These are phyloP conservation scores for Amoeboradix gromovi DNA, from an alignment of 371 early-diverging fungal species.

Conservation along the genomic window DNA sequence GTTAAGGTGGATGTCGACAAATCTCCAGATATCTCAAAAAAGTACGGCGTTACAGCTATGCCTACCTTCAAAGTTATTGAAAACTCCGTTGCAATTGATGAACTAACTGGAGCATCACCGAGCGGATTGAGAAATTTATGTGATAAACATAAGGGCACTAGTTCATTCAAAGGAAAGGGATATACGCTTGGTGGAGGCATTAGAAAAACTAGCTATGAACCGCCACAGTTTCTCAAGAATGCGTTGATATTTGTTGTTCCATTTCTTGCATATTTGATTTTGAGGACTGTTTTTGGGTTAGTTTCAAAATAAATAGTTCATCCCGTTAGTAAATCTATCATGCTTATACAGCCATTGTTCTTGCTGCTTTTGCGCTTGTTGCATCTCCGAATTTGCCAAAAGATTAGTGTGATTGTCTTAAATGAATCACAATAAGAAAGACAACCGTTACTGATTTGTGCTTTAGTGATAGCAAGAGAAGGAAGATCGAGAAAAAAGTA, in stretches of 20 bases:
- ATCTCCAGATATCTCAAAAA: slow-evolving; percentile 2
- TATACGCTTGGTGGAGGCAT: neutral
- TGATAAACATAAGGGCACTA: neutral
- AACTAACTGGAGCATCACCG: slow-evolving; percentile 3
- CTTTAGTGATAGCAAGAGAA: too few relatives aligned
- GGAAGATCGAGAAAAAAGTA: too few relatives aligned
- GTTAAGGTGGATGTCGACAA: slow-evolving; percentile 7
- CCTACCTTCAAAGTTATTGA: slow-evolving; percentile 6
- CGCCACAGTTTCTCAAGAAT: neutral
- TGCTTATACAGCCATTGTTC: too few relatives aligned
- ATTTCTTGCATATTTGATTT: neutral
- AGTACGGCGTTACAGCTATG: slow-evolving; percentile 7
- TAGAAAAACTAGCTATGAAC: neutral
- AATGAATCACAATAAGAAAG: too few relatives aligned
- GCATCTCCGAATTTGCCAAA: too few relatives aligned
- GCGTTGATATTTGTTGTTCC: neutral
- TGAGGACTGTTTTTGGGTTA: too few relatives aligned
- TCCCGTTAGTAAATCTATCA: too few relatives aligned
- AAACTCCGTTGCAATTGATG: slow-evolving; percentile 2
- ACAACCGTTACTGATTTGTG: too few relatives aligned
- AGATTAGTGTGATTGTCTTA: too few relatives aligned
- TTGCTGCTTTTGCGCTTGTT: too few relatives aligned
- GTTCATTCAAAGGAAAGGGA: neutral
- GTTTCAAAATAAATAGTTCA: too few relatives aligned
- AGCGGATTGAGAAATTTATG: neutral